Conservation (phyloP, 257 asterid species). For the Solanum phureja region DNA sequence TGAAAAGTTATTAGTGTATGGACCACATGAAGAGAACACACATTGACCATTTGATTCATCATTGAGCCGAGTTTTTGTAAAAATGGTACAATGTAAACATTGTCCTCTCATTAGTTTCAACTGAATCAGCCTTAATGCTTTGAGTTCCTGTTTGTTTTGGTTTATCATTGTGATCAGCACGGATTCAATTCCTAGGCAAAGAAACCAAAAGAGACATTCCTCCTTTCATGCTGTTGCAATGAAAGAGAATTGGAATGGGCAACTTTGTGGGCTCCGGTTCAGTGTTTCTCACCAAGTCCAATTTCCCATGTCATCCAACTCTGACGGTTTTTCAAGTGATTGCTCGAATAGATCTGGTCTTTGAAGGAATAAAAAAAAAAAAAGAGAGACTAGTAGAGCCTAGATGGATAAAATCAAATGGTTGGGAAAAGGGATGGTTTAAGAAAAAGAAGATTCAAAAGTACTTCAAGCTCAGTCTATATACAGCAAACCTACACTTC, state of each 20-base stretch:
- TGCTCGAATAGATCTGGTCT: not conserved
- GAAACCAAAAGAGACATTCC: not conserved
- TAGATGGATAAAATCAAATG: not conserved
- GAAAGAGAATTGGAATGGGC: not conserved
- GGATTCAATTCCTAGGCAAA: not conserved
- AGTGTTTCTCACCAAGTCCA: not conserved
- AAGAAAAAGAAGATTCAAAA: not conserved
- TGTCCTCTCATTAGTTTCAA: not conserved
- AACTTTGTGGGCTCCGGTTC: not conserved
- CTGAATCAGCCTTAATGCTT: not conserved
- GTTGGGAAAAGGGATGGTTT: not conserved
- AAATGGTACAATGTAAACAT: not conserved
- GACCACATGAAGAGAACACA: not conserved
- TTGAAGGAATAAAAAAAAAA: not conserved
- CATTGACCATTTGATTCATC: not conserved
- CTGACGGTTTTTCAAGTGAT: not conserved
- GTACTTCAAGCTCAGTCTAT: not conserved
- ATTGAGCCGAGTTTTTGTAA: not conserved
- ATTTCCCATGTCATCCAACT: not conserved
- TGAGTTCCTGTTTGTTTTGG: not conserved
- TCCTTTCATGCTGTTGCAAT: not conserved
- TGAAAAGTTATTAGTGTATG: not conserved
- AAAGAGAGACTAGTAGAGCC: not conserved
- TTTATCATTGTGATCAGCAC: not conserved
- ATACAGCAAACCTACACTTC: not conserved